phyloP scores from a whole-genome alignment of 331 rosid species.

The Telfairia occidentalis region DNA sequence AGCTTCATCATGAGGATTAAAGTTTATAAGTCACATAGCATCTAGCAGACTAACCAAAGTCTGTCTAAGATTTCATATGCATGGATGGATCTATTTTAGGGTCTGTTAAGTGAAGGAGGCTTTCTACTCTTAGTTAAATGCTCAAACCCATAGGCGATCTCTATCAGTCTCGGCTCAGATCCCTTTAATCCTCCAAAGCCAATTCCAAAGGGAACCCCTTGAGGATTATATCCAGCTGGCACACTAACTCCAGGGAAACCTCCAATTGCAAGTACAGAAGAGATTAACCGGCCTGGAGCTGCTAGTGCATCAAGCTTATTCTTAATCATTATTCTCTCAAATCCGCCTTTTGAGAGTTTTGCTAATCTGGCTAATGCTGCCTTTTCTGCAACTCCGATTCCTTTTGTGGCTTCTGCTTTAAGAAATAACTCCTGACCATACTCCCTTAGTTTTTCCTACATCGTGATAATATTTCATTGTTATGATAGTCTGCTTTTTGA shows the following conservation, averaged over 20 bases:
- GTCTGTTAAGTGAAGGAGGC: not conserved
- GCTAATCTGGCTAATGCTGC: constrained; percentile 1
- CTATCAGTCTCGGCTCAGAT: not conserved
- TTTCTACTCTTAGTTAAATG: constrained; percentile 20
- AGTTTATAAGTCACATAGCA: not conserved
- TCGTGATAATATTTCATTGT: not conserved
- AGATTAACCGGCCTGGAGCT: not conserved
- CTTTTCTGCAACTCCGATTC: constrained; percentile 8
- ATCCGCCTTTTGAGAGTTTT: constrained; percentile 11
- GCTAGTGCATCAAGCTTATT: constrained; percentile 23
- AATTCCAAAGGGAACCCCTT: constrained; percentile 7
- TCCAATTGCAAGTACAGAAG: not conserved
- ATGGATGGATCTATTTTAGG: not conserved
- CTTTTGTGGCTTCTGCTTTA: constrained; percentile 13
- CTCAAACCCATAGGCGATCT: constrained; percentile 6
- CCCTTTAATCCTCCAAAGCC: constrained; percentile 11
- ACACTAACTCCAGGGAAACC: constrained; percentile 6
- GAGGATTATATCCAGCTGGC: constrained; percentile 2
- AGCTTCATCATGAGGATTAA: not conserved
- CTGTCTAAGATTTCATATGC: not conserved
- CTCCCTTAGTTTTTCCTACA: constrained; percentile 4
- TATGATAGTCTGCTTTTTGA: not conserved
- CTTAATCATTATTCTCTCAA: constrained; percentile 12
- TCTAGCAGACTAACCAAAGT: not conserved
- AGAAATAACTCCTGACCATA: constrained; percentile 18